Evolutionary conservation across 1,284 basidiomycete species (phyloP).

Genomic region (Earliella scabrosa): DNA sequence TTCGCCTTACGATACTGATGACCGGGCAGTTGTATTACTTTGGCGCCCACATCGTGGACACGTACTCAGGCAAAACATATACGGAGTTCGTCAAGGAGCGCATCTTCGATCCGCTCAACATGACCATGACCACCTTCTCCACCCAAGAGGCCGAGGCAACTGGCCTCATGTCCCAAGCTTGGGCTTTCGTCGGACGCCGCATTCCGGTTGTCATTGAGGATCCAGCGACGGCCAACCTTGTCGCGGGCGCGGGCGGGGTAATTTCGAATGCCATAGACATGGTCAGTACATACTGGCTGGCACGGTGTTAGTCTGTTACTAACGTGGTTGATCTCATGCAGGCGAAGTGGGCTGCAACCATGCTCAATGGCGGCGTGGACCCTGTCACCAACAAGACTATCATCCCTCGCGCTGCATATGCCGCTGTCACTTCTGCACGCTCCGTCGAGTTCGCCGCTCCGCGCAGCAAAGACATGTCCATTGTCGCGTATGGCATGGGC

Average conservation of each 20-base stretch:
- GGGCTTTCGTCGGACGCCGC: not conserved
- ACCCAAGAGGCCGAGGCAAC: slow-evolving; percentile 13
- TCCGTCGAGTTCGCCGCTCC: slow-evolving; percentile 15
- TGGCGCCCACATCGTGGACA: not conserved
- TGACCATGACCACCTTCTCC: slow-evolving; percentile 40
- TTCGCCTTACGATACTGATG: not conserved
- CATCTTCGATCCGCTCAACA: slow-evolving; percentile 36
- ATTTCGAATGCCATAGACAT: slow-evolving; percentile 36
- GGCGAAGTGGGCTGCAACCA: slow-evolving; percentile 32
- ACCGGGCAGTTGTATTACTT: slow-evolving; percentile 5
- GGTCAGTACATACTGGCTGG: slow-evolving; percentile 27
- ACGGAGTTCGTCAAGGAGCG: slow-evolving; percentile 29
- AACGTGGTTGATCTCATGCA: slow-evolving; percentile 25
- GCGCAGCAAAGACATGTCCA: slow-evolving; percentile 9
- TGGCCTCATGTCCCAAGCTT: not conserved
- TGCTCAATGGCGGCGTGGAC: slow-evolving; percentile 31
- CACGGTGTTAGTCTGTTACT: slow-evolving; percentile 11
- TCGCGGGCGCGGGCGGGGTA: slow-evolving; percentile 37
- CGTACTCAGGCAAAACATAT: slow-evolving; percentile 3
- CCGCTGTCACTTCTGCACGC: slow-evolving; percentile 30
- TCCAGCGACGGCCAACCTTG: slow-evolving; percentile 11
- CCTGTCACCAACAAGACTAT: slow-evolving; percentile 28
- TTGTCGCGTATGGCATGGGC: slow-evolving; percentile 32
- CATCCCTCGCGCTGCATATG: slow-evolving; percentile 27
- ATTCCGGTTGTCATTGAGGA: not conserved